Percentiles rank a stretch among this genome's conserved stretches.
phyloP scores from a whole-genome alignment of 192 early-diverging fungal genomes.

The Radiomyces spectabilis region DNA sequence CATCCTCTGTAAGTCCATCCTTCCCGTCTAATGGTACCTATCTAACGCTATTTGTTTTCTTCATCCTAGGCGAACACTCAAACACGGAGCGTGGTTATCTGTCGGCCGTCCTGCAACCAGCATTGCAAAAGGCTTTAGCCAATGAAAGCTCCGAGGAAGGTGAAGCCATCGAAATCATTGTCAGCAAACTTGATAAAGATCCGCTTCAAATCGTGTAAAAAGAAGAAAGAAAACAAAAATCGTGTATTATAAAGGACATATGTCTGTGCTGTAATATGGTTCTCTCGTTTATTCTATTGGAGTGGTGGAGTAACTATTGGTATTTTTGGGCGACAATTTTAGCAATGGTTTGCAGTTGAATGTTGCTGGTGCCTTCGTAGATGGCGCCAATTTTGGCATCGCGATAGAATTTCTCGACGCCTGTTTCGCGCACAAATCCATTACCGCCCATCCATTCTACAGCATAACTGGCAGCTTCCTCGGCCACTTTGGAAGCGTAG shows the following conservation, averaged over 20 bases:
- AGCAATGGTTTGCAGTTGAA: slow-evolving; percentile 88
- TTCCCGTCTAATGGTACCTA: background rate
- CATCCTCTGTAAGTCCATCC: slow-evolving; percentile 53
- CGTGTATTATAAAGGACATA: no score
- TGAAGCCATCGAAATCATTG: slow-evolving; percentile 52
- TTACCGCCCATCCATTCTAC: slow-evolving; percentile 96
- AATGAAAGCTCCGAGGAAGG: slow-evolving; percentile 28
- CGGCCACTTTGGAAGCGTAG: slow-evolving; percentile 89
- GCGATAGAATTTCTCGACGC: slow-evolving; percentile 84
- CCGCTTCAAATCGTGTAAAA: slow-evolving; percentile 56
- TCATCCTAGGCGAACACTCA: slow-evolving; percentile 68
- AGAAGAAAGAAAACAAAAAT: slow-evolving; percentile 1
- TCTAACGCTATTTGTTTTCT: no score
- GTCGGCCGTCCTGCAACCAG: slow-evolving; percentile 49
- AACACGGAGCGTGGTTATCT: slow-evolving; percentile 91
- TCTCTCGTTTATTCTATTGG: background rate
- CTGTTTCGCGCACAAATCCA: slow-evolving; percentile 71
- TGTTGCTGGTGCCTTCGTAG: slow-evolving; percentile 90
- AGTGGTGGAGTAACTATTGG: slow-evolving; percentile 8
- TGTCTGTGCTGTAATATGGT: no score
- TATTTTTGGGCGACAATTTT: slow-evolving; percentile 33
- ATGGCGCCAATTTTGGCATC: slow-evolving; percentile 93
- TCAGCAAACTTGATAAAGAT: slow-evolving; percentile 70
- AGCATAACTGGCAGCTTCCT: slow-evolving; percentile 69
- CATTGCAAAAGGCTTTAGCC: slow-evolving; percentile 43